Evolutionary conservation across 768 basidiomycete genomes (phyloP).

Genomic region (Pholiota microspora): DNA sequence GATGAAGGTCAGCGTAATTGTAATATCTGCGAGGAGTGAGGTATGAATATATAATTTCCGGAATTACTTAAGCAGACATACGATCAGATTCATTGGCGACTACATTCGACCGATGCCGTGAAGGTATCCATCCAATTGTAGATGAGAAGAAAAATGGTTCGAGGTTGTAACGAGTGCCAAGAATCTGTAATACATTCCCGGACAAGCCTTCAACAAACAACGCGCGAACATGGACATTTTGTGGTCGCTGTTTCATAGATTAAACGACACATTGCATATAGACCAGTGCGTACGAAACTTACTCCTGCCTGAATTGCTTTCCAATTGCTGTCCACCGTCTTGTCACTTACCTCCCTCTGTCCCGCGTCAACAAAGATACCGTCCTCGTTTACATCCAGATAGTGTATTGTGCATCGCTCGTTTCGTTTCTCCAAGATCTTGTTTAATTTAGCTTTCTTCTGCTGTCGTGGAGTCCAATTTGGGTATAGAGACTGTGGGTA

Average conservation of each 20-base stretch:
- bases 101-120: slow-evolving; percentile 50
- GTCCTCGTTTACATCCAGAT: slow-evolving; percentile 37
- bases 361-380: slow-evolving; percentile 28
- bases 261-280: neutral
- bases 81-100: slow-evolving; percentile 32
- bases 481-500: slow-evolving; percentile 55
- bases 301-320: slow-evolving; percentile 18
- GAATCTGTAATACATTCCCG: slow-evolving; percentile 51
- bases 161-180: slow-evolving; percentile 51
- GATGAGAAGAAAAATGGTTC: slow-evolving; percentile 70
- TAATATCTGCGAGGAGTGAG: slow-evolving; percentile 44
- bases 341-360: slow-evolving; percentile 18
- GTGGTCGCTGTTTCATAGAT: slow-evolving; percentile 13
- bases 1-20: slow-evolving; percentile 52
- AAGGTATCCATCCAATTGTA: slow-evolving; percentile 58
- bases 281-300: neutral
- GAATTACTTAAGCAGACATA: slow-evolving; percentile 24
- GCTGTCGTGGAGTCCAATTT: slow-evolving; percentile 53
- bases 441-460: slow-evolving; percentile 35
- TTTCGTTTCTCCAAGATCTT: slow-evolving; percentile 20
- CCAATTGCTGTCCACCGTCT: slow-evolving; percentile 32
- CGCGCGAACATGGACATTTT: slow-evolving; percentile 40
- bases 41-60: no score
- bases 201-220: slow-evolving; percentile 51
- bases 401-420: slow-evolving; percentile 30